phyloP scores from a whole-genome alignment of 331 rosid genomes.

The Quercus lobata region DNA sequence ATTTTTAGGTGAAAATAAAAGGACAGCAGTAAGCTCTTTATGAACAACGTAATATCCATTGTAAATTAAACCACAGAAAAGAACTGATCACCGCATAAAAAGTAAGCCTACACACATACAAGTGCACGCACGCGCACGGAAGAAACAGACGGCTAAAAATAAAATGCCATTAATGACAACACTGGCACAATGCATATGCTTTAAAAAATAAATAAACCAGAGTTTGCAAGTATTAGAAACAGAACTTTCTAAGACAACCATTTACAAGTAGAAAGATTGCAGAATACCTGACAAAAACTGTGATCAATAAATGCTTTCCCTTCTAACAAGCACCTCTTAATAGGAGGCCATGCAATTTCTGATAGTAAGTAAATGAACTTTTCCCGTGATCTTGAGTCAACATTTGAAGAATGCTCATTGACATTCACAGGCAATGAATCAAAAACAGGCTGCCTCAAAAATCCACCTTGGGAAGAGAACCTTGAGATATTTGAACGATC shows the following conservation, averaged over 20 bases:
- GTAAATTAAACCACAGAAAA: not conserved
- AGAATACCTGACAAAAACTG: constrained; percentile 75
- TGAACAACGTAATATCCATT: not conserved
- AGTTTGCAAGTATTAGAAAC: not conserved
- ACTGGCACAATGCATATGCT: no score
- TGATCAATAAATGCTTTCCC: constrained; percentile 69
- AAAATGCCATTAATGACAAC: not conserved
- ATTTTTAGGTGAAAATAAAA: not conserved
- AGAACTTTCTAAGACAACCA: not conserved
- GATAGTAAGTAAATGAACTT: constrained; percentile 49
- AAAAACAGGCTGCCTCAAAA: constrained; percentile 72
- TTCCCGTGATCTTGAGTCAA: constrained; percentile 41
- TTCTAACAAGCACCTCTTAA: constrained; percentile 62
- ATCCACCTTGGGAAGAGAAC: constrained; percentile 81
- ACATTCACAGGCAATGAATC: constrained; percentile 35
- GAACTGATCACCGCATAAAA: not conserved
- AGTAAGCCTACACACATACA: not conserved
- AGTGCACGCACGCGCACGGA: not conserved
- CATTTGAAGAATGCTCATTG: constrained; percentile 28
- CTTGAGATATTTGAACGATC: constrained; percentile 28
- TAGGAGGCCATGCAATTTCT: constrained; percentile 79
- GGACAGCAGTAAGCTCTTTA: not conserved
- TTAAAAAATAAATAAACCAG: not conserved
- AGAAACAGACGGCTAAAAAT: not conserved
- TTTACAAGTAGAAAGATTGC: constrained; percentile 1